Evolutionary conservation across 768 basidiomycete genomes (phyloP), one percentile per base, ranked within the genome.

Genomic region (Mycena haematopus): DNA sequence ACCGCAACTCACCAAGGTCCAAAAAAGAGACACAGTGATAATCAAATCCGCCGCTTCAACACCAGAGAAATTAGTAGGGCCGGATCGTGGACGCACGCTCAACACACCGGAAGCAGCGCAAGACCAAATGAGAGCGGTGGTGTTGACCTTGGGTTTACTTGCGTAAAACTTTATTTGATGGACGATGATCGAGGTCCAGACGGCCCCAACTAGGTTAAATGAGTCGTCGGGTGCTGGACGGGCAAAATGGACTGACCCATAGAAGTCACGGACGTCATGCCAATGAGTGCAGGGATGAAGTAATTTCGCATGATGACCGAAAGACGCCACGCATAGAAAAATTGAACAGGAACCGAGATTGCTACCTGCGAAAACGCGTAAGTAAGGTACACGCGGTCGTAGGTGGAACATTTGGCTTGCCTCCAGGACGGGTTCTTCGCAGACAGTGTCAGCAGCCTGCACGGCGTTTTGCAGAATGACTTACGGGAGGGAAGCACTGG

Each of bases 401-500:
- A 24, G 3, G 11, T 11, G 3, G 22, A 45, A 24, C 17, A 24
- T 10, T 22, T 8, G 11, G 25, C 9, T 25, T 25, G 27, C 47
- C 27, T 49, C 47, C n/a, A 49, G 25, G 47, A 49, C 27, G 2
- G 47, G 47, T 49, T 49, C 47, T 49, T 45, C 19, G 6, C n/a
- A n/a, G n/a, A n/a, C n/a, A n/a, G n/a, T n/a, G n/a, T n/a, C n/a
- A n/a, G n/a, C n/a, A n/a, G n/a, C n/a, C n/a, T n/a, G n/a, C n/a
- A n/a, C n/a, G 6, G 25, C 21, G 6, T 29, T 29, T 1, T 29
- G 15, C 21, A 13, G 47, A 10, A 7, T 27, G 24, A 25, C 47
- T 49, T 49, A 49, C 47, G 47, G 27, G 47, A 49, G 6, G 47
- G 47, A 29, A 49, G 47, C 47, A 49, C 47, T 49, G 4, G 15